Evolutionary conservation across 2,329 filamentous ascomycete genomes (phyloP).

Genomic region (Verticillium nubilum): DNA sequence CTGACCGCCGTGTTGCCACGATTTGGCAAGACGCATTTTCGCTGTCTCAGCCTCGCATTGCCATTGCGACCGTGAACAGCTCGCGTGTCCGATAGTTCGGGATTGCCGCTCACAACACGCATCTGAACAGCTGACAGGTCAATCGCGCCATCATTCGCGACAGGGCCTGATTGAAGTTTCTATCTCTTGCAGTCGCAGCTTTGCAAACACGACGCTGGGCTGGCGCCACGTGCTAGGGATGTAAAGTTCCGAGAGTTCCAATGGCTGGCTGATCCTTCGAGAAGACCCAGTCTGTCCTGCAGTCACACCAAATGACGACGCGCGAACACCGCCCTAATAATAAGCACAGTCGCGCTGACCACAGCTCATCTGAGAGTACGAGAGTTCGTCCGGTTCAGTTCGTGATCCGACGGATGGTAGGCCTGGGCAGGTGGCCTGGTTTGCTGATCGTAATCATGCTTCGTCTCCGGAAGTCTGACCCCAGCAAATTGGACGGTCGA

Average conservation of each 20-base stretch:
- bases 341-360: neutral
- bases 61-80: neutral
- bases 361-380: neutral
- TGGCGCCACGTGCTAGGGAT: neutral
- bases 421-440: neutral
- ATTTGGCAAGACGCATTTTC: neutral
- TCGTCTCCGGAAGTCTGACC: neutral
- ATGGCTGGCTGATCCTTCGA: neutral
- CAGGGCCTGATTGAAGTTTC: neutral
- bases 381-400: neutral
- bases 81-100: neutral
- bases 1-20: neutral
- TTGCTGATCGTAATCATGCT: neutral
- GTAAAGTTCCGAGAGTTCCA: neutral
- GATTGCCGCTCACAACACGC: neutral
- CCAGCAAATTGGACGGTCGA: neutral
- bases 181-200: neutral
- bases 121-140: neutral
- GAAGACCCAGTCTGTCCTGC: neutral
- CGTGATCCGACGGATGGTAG: neutral
- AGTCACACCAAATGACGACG: neutral
- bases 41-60: neutral
- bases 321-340: neutral
- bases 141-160: neutral
- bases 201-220: neutral